Evolutionary conservation across 306 rosid genomes (phyloP).

Genomic region (Glycine tomentella): DNA sequence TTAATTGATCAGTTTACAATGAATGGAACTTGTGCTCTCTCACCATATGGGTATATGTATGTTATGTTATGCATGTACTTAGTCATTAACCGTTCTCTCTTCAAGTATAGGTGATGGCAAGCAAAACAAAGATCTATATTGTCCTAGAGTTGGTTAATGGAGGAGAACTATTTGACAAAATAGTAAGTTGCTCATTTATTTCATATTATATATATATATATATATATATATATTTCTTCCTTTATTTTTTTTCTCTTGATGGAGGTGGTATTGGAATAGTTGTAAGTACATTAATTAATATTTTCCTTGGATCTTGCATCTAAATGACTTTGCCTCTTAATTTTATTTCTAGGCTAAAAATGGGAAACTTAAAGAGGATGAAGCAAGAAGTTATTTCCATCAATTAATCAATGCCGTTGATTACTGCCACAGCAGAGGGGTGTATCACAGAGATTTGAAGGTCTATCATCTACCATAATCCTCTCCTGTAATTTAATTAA

Average conservation of each 20-base stretch:
- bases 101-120: constrained; percentile 88
- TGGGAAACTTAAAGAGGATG: constrained; percentile 89
- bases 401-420: constrained; percentile 94
- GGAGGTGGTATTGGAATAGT: no score
- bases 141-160: constrained; percentile 83
- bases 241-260: neutral
- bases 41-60: no score
- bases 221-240: neutral
- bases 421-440: constrained; percentile 99
- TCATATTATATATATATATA: neutral
- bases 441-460: constrained; percentile 95
- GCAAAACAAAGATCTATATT: constrained; percentile 92
- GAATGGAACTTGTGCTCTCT: no score
- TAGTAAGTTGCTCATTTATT: constrained; percentile 63
- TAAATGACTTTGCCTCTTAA: neutral
- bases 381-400: constrained; percentile 90
- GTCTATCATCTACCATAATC: constrained; percentile 48
- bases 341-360: constrained; percentile 66
- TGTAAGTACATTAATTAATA: neutral
- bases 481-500: constrained; percentile 12
- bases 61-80: no score
- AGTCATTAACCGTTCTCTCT: constrained; percentile 29
- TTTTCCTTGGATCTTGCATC: constrained; percentile 23
- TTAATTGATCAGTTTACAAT: no score
- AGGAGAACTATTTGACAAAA: constrained; percentile 94